phyloP scores from a whole-genome alignment of 2,329 filamentous ascomycete genomes.

The Allantophomopsis cytisporea region DNA sequence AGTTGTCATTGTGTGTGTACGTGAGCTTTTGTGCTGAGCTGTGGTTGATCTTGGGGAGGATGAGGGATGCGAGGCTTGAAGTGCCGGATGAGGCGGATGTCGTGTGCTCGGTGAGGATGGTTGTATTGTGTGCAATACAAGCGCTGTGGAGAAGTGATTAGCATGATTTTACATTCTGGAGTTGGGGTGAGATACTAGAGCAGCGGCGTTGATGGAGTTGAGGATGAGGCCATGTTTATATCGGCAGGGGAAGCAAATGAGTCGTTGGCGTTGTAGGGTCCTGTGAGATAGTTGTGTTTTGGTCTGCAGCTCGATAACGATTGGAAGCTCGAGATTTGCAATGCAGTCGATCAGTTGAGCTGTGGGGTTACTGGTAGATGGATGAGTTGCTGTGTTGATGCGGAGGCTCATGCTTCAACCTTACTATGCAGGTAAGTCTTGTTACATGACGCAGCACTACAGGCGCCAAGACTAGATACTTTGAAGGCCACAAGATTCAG shows the following conservation, averaged over 20 bases:
- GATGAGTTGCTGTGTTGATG: too few relatives aligned
- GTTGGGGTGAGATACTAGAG: background rate
- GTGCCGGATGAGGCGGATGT: slow-evolving; percentile 71
- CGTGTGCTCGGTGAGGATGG: slow-evolving; percentile 87
- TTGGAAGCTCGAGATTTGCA: too few relatives aligned
- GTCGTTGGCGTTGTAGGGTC: too few relatives aligned
- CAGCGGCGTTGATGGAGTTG: slow-evolving; percentile 1
- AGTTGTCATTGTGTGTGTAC: slow-evolving; percentile 81
- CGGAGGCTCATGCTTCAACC: too few relatives aligned
- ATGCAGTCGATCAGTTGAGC: too few relatives aligned
- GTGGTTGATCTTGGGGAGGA: slow-evolving; percentile 92
- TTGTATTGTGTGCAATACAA: slow-evolving; percentile 87
- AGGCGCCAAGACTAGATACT: too few relatives aligned
- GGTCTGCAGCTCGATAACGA: too few relatives aligned
- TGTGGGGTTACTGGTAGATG: too few relatives aligned
- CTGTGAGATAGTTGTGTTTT: too few relatives aligned
- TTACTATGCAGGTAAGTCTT: too few relatives aligned
- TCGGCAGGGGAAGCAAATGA: background rate
- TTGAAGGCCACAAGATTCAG: too few relatives aligned
- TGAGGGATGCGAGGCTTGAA: slow-evolving; percentile 77
- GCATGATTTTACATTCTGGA: background rate
- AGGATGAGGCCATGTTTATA: slow-evolving; percentile 1
- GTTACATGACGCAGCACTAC: too few relatives aligned
- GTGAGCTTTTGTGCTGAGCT: slow-evolving; percentile 72
- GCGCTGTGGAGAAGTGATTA: slow-evolving; percentile 37